Percentiles rank a stretch among this genome's conserved stretches.
Conservation (phyloP, 805 yeast species). For the Pichia nanzhaoensis region DNA sequence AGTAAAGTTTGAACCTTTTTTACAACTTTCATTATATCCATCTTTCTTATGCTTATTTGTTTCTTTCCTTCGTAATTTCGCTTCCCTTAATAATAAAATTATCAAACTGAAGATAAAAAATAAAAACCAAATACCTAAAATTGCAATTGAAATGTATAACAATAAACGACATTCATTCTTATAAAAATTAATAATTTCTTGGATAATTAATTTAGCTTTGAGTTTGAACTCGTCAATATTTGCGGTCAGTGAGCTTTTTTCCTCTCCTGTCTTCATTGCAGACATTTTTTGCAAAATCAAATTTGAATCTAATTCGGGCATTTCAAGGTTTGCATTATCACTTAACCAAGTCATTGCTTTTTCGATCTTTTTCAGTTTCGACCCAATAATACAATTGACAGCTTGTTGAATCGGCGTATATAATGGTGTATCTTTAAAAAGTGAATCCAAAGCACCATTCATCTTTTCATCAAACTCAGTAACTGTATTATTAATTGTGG, state of each 20-base stretch:
- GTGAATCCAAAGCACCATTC: slow-evolving; percentile 47
- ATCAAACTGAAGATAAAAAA: slow-evolving; percentile 29
- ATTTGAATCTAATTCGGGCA: slow-evolving; percentile 42
- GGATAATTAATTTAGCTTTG: slow-evolving; percentile 22
- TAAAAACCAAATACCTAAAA: slow-evolving; percentile 43
- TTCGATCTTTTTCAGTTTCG: slow-evolving; percentile 60
- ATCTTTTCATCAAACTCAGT: slow-evolving; percentile 49
- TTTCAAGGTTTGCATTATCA: slow-evolving; percentile 47
- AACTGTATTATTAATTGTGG: slow-evolving; percentile 54
- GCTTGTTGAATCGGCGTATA: slow-evolving; percentile 56
- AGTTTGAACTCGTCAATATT: slow-evolving; percentile 18
- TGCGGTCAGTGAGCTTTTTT: slow-evolving; percentile 6
- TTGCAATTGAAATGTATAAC: slow-evolving; percentile 37
- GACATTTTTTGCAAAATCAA: slow-evolving; percentile 10
- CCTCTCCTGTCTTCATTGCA: slow-evolving; percentile 7
- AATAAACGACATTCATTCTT: slow-evolving; percentile 37
- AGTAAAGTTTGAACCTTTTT: not conserved
- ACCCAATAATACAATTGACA: slow-evolving; percentile 73
- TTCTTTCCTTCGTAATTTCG: not conserved
- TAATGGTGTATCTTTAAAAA: slow-evolving; percentile 65
- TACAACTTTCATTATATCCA: not conserved
- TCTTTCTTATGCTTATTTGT: not conserved
- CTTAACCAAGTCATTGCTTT: slow-evolving; percentile 76
- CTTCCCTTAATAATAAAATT: slow-evolving; percentile 13
- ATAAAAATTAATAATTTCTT: slow-evolving; percentile 29